Percentiles rank a stretch among this genome's conserved stretches.
Conservation (phyloP, 768 basidiomycete species). For the Podaxis pistillaris region DNA sequence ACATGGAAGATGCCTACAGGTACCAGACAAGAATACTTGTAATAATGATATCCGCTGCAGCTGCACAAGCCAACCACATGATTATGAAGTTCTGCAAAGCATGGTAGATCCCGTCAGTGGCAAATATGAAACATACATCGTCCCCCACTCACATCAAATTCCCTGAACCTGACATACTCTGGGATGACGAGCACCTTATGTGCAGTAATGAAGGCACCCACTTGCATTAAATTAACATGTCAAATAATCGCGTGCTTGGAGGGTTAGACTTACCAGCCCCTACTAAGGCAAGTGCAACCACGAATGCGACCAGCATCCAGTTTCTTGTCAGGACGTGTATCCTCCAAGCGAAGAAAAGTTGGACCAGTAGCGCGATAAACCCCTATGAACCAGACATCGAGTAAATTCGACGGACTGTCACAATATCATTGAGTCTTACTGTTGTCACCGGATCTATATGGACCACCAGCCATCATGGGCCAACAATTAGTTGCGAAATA, state of each 20-base stretch:
- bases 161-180: slow-evolving; percentile 26
- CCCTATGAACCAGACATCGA: slow-evolving; percentile 27
- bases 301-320: slow-evolving; percentile 16
- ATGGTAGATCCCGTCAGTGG: neutral
- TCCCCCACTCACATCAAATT: neutral
- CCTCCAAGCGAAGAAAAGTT: slow-evolving; percentile 45
- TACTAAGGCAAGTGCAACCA: slow-evolving; percentile 18
- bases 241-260: neutral
- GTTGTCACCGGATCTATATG: neutral
- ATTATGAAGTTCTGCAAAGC: neutral
- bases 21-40: neutral
- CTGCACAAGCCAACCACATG: neutral
- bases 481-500: neutral
- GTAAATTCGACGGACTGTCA: neutral
- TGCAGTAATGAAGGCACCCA: slow-evolving; percentile 24
- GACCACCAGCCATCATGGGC: neutral
- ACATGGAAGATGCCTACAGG: neutral
- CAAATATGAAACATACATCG: neutral
- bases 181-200: slow-evolving; percentile 23
- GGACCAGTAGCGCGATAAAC: slow-evolving; percentile 41
- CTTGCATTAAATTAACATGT: slow-evolving; percentile 16
- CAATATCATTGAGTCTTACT: neutral
- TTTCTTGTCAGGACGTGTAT: slow-evolving; percentile 27
- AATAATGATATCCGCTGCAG: neutral
- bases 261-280: slow-evolving; percentile 20